phyloP scores from a whole-genome alignment of 2,329 filamentous ascomycete species.

The Pseudocercospora crystallina region DNA sequence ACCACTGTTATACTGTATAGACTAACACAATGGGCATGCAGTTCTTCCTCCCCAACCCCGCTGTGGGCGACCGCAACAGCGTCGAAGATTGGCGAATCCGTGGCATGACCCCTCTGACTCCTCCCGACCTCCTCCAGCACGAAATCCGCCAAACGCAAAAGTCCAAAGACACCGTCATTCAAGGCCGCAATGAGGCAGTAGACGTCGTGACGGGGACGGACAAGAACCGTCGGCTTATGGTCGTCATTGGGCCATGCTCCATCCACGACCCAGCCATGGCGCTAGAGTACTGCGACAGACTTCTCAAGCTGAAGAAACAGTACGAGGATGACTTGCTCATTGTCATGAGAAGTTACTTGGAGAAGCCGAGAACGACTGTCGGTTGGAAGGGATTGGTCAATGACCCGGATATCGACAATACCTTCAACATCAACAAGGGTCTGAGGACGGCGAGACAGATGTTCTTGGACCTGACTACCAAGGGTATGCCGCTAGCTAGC shows the following conservation, averaged over 20 bases:
- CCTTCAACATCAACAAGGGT: constrained; percentile 99
- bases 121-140: constrained; percentile 91
- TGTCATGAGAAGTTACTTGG: constrained; percentile 96
- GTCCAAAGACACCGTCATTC: constrained; percentile 57
- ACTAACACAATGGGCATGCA: constrained; percentile 26
- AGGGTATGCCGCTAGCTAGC: constrained; percentile 92
- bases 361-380: constrained; percentile 96
- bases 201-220: constrained; percentile 62
- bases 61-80: constrained; percentile 49
- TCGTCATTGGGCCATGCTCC: constrained; percentile 92
- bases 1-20: not conserved
- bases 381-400: constrained; percentile 99
- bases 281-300: constrained; percentile 85
- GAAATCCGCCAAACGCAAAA: constrained; percentile 67
- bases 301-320: constrained; percentile 80
- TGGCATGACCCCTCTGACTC: constrained; percentile 69
- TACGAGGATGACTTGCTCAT: constrained; percentile 87
- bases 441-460: constrained; percentile 81
- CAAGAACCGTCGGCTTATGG: constrained; percentile 59
- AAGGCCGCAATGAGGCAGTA: constrained; percentile 60
- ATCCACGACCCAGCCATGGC: constrained; percentile 93
- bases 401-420: constrained; percentile 96
- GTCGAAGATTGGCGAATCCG: constrained; percentile 59
- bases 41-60: constrained; percentile 53
- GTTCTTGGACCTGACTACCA: constrained; percentile 86